phyloP scores from a whole-genome alignment of 805 yeast genomes.

The Yarrowia sp. region DNA sequence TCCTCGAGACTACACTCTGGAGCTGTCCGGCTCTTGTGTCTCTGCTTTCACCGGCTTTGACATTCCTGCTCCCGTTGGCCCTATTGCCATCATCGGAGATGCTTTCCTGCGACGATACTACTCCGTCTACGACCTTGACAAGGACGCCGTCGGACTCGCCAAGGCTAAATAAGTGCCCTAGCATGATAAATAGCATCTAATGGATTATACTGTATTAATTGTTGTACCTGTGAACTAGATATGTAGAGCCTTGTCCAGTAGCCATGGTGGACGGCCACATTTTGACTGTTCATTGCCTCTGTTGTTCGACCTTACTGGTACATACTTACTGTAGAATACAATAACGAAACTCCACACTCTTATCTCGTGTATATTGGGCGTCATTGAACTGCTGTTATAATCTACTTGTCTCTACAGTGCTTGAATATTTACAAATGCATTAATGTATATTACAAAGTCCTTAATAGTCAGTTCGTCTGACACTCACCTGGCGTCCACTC shows the following conservation, averaged over 20 bases:
- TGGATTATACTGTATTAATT: conserved; percentile 1
- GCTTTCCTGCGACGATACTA: conserved; percentile 94
- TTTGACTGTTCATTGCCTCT: too few relatives aligned
- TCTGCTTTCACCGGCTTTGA: conserved; percentile 97
- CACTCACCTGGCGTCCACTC: conserved; percentile 4
- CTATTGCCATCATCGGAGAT: conserved; percentile 93
- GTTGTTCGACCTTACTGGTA: too few relatives aligned
- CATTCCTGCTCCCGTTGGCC: conserved; percentile 95
- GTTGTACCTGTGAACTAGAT: too few relatives aligned
- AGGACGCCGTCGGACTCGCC: conserved; percentile 94
- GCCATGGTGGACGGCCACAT: too few relatives aligned
- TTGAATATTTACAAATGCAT: too few relatives aligned
- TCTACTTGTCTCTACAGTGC: neutral
- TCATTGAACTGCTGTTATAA: too few relatives aligned
- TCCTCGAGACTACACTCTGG: conserved; percentile 90
- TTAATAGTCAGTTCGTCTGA: neutral
- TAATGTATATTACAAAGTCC: neutral
- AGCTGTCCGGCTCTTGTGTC: conserved; percentile 91
- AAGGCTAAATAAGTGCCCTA: conserved; percentile 44
- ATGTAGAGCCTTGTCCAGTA: too few relatives aligned
- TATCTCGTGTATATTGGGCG: too few relatives aligned
- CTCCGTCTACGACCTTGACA: conserved; percentile 87
- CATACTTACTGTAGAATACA: too few relatives aligned
- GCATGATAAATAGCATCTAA: conserved; percentile 15
- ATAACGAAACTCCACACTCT: too few relatives aligned